Conservation (phyloP, 371 early-diverging fungal genomes). For the Actinomortierella wolfii region DNA sequence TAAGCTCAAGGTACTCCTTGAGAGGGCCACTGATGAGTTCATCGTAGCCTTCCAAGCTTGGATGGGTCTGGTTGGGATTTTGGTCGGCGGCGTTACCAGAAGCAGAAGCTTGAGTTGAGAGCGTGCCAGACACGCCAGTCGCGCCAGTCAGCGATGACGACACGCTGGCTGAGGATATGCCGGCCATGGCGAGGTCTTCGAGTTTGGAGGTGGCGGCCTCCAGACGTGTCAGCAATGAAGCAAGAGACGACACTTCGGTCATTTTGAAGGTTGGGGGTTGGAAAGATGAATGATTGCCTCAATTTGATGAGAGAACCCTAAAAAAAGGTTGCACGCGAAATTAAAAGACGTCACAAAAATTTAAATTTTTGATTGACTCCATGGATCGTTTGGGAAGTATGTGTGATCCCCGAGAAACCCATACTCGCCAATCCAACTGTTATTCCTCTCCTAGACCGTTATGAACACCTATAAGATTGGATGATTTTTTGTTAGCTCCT, state of each 20-base stretch:
- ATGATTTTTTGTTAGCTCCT: no score
- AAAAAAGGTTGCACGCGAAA: no score
- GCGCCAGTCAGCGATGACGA: conserved; percentile 45
- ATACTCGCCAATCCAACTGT: no score
- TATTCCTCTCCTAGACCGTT: no score
- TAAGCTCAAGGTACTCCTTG: conserved; percentile 58
- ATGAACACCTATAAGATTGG: no score
- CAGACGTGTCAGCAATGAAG: conserved; percentile 78
- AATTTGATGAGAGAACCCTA: background rate
- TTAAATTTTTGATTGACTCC: no score
- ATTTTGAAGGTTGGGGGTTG: conserved; percentile 21
- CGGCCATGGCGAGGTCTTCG: conserved; percentile 76
- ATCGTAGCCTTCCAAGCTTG: conserved; percentile 69
- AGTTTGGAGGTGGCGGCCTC: conserved; percentile 86
- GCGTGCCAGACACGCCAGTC: conserved; percentile 32
- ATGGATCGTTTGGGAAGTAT: no score
- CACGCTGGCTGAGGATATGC: conserved; percentile 58
- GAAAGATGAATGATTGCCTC: background rate
- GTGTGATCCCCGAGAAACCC: no score
- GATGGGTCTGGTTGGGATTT: conserved; percentile 45
- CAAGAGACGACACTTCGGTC: conserved; percentile 70
- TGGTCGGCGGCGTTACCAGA: conserved; percentile 15
- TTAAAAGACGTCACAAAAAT: no score
- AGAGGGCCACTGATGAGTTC: conserved; percentile 63
- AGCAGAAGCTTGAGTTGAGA: conserved; percentile 35